A percentile compares a stretch with the other conserved stretches of the same genome.
These are phyloP conservation scores for Nothophoma quercina DNA, from an alignment of 2,329 filamentous ascomycete genomes.

Conservation along the genomic window DNA sequence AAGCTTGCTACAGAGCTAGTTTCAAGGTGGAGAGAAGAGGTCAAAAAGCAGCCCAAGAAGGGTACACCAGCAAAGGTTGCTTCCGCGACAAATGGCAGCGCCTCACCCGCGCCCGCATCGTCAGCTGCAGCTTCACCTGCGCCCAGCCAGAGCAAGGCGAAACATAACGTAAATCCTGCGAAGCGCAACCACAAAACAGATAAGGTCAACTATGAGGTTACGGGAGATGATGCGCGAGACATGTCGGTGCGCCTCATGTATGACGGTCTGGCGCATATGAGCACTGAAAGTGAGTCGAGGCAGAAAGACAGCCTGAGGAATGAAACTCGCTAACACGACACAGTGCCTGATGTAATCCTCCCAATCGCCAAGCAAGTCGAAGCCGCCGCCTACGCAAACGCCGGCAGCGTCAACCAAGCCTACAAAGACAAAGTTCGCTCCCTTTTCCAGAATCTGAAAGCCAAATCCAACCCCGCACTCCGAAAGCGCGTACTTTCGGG, in stretches of 20 bases:
- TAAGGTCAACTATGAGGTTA: constrained; percentile 78
- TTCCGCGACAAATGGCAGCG: constrained; percentile 32
- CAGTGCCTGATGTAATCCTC: constrained; percentile 71
- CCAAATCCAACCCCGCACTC: constrained; percentile 82
- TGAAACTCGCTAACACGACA: constrained; percentile 22
- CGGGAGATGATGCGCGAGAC: constrained; percentile 76
- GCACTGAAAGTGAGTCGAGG: constrained; percentile 56
- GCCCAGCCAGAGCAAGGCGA: constrained; percentile 62
- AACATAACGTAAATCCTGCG: constrained; percentile 67
- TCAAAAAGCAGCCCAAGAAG: constrained; percentile 62
- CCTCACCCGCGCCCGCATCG: constrained; percentile 44
- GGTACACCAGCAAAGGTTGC: constrained; percentile 32
- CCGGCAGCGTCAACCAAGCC: constrained; percentile 72
- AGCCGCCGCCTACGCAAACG: constrained; percentile 73
- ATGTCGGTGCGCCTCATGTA: constrained; percentile 91
- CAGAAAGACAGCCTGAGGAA: neutral
- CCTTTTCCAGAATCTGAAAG: constrained; percentile 93
- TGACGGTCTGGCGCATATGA: constrained; percentile 83
- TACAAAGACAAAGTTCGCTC: constrained; percentile 92
- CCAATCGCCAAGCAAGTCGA: constrained; percentile 74
- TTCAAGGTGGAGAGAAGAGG: constrained; percentile 82
- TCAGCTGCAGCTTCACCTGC: constrained; percentile 54
- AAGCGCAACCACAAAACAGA: constrained; percentile 86
- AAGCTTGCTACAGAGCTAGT: constrained; percentile 83
- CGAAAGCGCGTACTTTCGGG: constrained; percentile 78